Conservation (phyloP, 768 basidiomycete species). For the Kwoniella europaea region DNA sequence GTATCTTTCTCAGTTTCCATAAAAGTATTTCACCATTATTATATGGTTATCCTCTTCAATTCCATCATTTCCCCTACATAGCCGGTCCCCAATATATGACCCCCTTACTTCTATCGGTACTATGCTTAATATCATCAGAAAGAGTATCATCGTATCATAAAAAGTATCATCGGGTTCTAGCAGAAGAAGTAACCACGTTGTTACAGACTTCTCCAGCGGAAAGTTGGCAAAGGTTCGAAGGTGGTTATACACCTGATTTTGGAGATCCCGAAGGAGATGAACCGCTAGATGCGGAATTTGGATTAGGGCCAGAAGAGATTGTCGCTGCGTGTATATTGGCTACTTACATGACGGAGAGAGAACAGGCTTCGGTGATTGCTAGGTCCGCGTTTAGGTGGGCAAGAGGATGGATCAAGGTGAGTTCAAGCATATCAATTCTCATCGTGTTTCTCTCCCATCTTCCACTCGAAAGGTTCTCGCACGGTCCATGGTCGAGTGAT, state of each 20-base stretch:
- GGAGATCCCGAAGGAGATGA: conserved; percentile 27
- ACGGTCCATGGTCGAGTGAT: too few relatives aligned
- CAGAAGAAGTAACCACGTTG: conserved; percentile 27
- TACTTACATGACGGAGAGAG: conserved; percentile 35
- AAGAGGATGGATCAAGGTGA: conserved; percentile 44
- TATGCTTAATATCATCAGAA: conserved; percentile 42
- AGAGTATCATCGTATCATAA: neutral
- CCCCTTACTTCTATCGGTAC: conserved; percentile 41
- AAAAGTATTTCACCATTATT: conserved; percentile 25
- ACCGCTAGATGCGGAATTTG: conserved; percentile 45
- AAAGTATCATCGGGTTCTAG: conserved; percentile 25
- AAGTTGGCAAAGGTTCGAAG: conserved; percentile 31
- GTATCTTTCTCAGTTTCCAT: conserved; percentile 32
- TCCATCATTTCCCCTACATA: conserved; percentile 43
- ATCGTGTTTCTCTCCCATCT: too few relatives aligned
- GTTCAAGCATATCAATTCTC: neutral
- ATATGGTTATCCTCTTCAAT: conserved; percentile 38
- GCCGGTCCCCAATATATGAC: conserved; percentile 40
- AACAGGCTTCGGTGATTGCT: conserved; percentile 34
- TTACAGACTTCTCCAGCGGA: conserved; percentile 38
- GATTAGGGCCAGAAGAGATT: conserved; percentile 51
- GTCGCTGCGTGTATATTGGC: conserved; percentile 36
- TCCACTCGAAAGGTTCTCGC: too few relatives aligned
- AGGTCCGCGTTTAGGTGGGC: conserved; percentile 41
- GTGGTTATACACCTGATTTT: conserved; percentile 17